These are phyloP conservation scores for Eucalyptus caleyi DNA, from an alignment of 345 rosid species.

Conservation along the genomic window DNA sequence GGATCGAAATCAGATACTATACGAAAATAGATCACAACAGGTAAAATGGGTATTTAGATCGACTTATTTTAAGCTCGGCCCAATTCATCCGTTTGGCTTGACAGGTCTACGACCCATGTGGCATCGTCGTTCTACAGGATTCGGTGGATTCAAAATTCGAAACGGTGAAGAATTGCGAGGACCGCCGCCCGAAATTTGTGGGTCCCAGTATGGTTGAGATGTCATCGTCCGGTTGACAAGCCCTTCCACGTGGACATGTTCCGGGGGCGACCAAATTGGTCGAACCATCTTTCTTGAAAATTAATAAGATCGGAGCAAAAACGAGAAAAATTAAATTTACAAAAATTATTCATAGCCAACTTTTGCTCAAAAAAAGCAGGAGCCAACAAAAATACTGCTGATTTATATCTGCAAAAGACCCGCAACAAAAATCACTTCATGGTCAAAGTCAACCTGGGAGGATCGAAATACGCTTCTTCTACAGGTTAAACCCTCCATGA, in stretches of 20 bases:
- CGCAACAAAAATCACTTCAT: neutral
- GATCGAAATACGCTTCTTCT: neutral
- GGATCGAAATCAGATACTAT: accelerated
- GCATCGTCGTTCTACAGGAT: neutral
- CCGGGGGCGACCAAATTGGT: neutral
- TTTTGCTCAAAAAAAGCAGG: neutral
- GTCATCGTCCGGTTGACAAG: neutral
- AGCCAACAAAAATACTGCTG: neutral
- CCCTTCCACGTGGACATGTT: neutral
- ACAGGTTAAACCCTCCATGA: neutral
- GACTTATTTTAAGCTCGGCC: neutral
- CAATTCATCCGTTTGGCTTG: too few relatives aligned
- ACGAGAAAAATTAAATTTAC: neutral
- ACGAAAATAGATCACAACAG: neutral
- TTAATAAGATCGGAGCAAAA: neutral
- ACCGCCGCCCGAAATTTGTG: neutral
- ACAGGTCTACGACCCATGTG: too few relatives aligned
- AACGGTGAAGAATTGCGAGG: neutral
- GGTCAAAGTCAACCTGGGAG: neutral
- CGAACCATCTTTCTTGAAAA: neutral
- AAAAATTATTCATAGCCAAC: neutral
- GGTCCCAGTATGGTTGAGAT: neutral
- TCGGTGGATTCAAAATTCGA: neutral
- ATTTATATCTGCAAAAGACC: neutral
- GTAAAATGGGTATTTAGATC: neutral